These are phyloP conservation scores for Tuber aestivum DNA, from an alignment of 495 filamentous ascomycete species.

Conservation along the genomic window DNA sequence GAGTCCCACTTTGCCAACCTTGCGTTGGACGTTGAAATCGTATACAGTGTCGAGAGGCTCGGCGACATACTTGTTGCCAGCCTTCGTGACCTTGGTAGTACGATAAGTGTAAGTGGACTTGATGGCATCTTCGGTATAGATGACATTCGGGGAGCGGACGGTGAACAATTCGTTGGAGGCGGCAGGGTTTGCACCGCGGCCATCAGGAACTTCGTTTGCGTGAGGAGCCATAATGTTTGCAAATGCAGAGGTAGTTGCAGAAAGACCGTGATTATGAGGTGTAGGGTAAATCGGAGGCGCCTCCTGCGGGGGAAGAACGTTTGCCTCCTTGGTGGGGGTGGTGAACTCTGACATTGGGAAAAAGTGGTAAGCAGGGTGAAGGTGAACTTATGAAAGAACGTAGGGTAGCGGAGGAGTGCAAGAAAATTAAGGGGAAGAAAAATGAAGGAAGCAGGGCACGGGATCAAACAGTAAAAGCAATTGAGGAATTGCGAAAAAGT, in stretches of 20 bases:
- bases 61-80: slow-evolving; percentile 68
- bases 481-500: background rate
- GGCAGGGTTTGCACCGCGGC: slow-evolving; percentile 45
- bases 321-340: slow-evolving; percentile 96
- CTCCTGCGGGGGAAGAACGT: slow-evolving; percentile 82
- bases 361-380: slow-evolving; percentile 19
- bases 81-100: slow-evolving; percentile 72
- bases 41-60: slow-evolving; percentile 83
- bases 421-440: slow-evolving; percentile 1
- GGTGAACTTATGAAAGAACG: background rate
- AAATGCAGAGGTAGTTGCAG: slow-evolving; percentile 45
- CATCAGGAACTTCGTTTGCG: slow-evolving; percentile 72
- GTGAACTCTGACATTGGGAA: slow-evolving; percentile 60
- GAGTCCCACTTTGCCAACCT: slow-evolving; percentile 85
- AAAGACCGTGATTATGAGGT: slow-evolving; percentile 46
- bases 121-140: slow-evolving; percentile 82
- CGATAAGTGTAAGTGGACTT: slow-evolving; percentile 90
- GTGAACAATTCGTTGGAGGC: slow-evolving; percentile 60
- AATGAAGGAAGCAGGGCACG: slow-evolving; percentile 7
- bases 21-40: slow-evolving; percentile 95
- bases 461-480: background rate
- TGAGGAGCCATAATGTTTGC: slow-evolving; percentile 79
- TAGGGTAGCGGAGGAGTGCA: background rate
- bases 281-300: slow-evolving; percentile 66
- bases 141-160: slow-evolving; percentile 87